A percentile compares a stretch with the other conserved stretches of the same genome.
These are phyloP conservation scores for Candida tammaniensis DNA, from an alignment of 805 yeast genomes.

Conservation along the genomic window DNA sequence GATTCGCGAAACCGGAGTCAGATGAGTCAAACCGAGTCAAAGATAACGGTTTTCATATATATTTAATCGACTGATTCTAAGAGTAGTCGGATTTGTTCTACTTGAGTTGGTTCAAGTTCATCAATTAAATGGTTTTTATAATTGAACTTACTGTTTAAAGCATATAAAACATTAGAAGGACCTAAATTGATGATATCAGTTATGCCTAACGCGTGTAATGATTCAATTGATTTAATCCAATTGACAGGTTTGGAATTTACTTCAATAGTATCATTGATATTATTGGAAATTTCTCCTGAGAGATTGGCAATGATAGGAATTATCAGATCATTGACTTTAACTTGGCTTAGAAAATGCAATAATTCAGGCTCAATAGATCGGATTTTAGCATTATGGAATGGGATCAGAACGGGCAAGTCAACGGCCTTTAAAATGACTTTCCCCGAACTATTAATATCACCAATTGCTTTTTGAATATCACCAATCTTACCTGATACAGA, in stretches of 20 bases:
- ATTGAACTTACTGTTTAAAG: constrained; percentile 14
- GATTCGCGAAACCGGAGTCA: too few species aligned
- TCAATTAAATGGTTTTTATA: constrained; percentile 4
- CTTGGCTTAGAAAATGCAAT: constrained; percentile 1
- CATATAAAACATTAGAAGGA: constrained; percentile 36
- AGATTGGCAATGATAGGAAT: constrained; percentile 39
- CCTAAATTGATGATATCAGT: constrained; percentile 31
- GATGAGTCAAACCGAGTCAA: background rate
- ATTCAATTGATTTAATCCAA: constrained; percentile 37
- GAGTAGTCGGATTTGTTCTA: too few species aligned
- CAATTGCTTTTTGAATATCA: constrained; percentile 23
- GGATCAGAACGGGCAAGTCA: constrained; percentile 44
- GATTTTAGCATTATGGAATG: constrained; percentile 48
- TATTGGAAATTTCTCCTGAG: constrained; percentile 24
- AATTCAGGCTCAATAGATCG: constrained; percentile 34
- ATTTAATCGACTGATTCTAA: too few species aligned
- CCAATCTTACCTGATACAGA: constrained; percentile 42
- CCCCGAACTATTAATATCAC: constrained; percentile 13
- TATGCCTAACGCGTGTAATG: constrained; percentile 13
- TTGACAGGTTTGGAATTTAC: constrained; percentile 45
- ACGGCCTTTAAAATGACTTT: constrained; percentile 23
- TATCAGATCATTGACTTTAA: background rate
- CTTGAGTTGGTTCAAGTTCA: too few species aligned
- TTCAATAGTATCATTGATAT: constrained; percentile 29
- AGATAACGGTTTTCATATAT: background rate